Evolutionary conservation across 2,329 filamentous ascomycete genomes (phyloP).

Genomic region (Catunica adiposa): DNA sequence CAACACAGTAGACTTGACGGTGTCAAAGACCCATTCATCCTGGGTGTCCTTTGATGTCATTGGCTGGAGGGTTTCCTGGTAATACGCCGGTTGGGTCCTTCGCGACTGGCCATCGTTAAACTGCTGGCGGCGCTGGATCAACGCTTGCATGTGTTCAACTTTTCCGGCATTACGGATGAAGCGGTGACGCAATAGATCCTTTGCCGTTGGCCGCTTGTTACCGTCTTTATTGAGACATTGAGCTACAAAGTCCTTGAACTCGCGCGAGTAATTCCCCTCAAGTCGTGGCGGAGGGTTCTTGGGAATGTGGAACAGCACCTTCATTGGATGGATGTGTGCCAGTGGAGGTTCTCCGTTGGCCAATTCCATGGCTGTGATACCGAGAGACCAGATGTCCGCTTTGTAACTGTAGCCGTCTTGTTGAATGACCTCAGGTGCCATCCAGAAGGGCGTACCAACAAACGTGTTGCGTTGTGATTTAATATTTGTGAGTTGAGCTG

Average conservation of each 20-base stretch:
- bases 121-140: constrained; percentile 68
- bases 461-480: constrained; percentile 96
- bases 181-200: constrained; percentile 70
- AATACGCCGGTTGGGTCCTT: constrained; percentile 62
- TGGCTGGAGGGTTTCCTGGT: constrained; percentile 76
- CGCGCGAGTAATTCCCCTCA: constrained; percentile 70
- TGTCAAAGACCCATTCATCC: constrained; percentile 93
- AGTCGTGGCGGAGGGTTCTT: constrained; percentile 73
- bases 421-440: constrained; percentile 89
- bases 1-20: constrained; percentile 53
- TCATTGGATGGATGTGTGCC: constrained; percentile 78
- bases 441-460: constrained; percentile 94
- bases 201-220: constrained; percentile 66
- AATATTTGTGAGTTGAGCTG: constrained; percentile 90
- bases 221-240: constrained; percentile 87
- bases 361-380: constrained; percentile 83
- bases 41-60: constrained; percentile 50
- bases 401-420: constrained; percentile 73
- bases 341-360: constrained; percentile 79
- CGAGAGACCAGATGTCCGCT: constrained; percentile 84
- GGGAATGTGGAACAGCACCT: constrained; percentile 79
- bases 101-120: constrained; percentile 60
- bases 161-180: constrained; percentile 82
- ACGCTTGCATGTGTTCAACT: constrained; percentile 70
- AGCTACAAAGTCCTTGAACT: constrained; percentile 87